These are phyloP conservation scores for Stachybotrys chartarum DNA, from an alignment of 2,329 filamentous ascomycete genomes.

Conservation along the genomic window DNA sequence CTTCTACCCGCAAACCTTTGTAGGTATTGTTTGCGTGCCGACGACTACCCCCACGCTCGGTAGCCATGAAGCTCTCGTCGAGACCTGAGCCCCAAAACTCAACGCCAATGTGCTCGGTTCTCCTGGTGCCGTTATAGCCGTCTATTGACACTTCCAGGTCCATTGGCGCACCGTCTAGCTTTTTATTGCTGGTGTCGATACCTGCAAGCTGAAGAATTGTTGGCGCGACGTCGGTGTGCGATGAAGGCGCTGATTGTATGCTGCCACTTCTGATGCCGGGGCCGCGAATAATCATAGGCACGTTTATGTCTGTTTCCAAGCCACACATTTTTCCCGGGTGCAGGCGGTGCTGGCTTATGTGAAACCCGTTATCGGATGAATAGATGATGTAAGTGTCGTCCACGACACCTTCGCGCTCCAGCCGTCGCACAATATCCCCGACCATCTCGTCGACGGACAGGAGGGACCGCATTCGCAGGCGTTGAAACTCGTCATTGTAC, in stretches of 20 bases:
- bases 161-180: conserved; percentile 44
- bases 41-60: not conserved
- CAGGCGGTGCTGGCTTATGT: conserved; percentile 45
- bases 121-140: conserved; percentile 8
- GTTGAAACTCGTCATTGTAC: conserved; percentile 30
- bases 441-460: conserved; percentile 38
- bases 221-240: conserved; percentile 40
- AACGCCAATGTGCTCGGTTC: conserved; percentile 41
- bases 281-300: conserved; percentile 43
- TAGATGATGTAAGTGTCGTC: conserved; percentile 43
- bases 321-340: conserved; percentile 45
- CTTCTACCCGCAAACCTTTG: conserved; percentile 39
- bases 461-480: conserved; percentile 31
- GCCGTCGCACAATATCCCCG: conserved; percentile 23
- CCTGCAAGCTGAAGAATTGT: conserved; percentile 37
- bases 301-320: conserved; percentile 44
- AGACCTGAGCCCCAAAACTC: conserved; percentile 40
- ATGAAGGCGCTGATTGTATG: not conserved
- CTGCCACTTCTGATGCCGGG: conserved; percentile 33
- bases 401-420: conserved; percentile 21
- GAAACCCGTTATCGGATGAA: conserved; percentile 46
- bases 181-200: conserved; percentile 21
- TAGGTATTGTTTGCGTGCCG: conserved; percentile 37
- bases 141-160: conserved; percentile 14
- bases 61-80: conserved; percentile 8